Evolutionary conservation across 2,329 filamentous ascomycete species (phyloP).

Genomic region (Penicillium sp.): DNA sequence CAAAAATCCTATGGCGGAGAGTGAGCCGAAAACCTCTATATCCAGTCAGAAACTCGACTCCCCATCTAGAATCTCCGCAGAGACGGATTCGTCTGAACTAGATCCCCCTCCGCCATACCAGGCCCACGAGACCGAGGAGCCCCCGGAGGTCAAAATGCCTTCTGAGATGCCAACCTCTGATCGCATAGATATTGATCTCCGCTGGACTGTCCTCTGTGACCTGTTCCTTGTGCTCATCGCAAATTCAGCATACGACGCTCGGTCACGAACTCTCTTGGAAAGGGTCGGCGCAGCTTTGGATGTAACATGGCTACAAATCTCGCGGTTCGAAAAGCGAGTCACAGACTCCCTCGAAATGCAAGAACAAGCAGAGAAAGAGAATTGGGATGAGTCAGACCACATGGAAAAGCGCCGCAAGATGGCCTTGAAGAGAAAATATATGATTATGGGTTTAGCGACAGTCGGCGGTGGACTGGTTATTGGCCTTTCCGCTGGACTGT

Average conservation of each 20-base stretch:
- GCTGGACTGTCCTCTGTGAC: conserved; percentile 96
- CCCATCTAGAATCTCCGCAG: conserved; percentile 33
- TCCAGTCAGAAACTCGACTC: conserved; percentile 29
- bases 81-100: conserved; percentile 47
- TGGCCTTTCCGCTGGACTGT: conserved; percentile 83
- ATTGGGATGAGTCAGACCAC: conserved; percentile 95
- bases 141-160: conserved; percentile 76
- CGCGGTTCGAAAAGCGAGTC: conserved; percentile 93
- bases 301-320: conserved; percentile 88
- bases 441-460: conserved; percentile 95
- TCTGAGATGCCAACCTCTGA: conserved; percentile 76
- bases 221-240: conserved; percentile 93
- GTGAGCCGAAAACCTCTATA: conserved; percentile 38
- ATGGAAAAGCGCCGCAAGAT: conserved; percentile 81
- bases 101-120: conserved; percentile 54
- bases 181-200: conserved; percentile 90
- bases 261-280: conserved; percentile 81
- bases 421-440: conserved; percentile 76
- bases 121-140: conserved; percentile 64
- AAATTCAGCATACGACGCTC: conserved; percentile 88
- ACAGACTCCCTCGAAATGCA: conserved; percentile 98
- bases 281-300: conserved; percentile 75
- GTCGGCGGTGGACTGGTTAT: conserved; percentile 95
- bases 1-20: conserved; percentile 79
- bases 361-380: conserved; percentile 88